Base-by-base conservation (phyloP, 495 filamentous ascomycete species). In the Amorphotheca resinae region DNA sequence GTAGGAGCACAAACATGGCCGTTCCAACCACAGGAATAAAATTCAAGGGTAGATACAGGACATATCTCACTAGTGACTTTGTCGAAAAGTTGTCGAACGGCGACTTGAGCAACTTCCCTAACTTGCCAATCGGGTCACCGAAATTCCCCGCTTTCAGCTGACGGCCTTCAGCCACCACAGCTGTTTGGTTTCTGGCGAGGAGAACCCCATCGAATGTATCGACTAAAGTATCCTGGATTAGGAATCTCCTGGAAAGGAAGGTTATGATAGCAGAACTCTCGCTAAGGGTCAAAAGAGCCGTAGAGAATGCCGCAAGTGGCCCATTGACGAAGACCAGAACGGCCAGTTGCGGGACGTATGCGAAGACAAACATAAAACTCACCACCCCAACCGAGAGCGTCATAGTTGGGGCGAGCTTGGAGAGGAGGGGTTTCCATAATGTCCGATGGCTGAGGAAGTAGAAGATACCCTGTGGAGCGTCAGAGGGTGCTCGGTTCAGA, bases 191-290 rank as follows among this genome's bases (percentile, higher is more conserved):
- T 30, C 65, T 65, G 7, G 71, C 63, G 0, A 88, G 46, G 8
- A 89, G 64, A 0, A 83, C 80, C 11, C 80, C 86, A 55, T 98
- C 91, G 50, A 98, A 98, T 2, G 85, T 91, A 57, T 98, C 88
- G 17, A 91, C 64, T 4, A 95, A 68, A 0, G 82, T 79, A 32
- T 86, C 84, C 40, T 83, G 75, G 17, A 93, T 70, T 42, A 95
- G 55, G 45, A 86, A 89, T 28, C 75, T 78, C 39, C 78, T 77
- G 14, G 82, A 77, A 25, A 95, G 53, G 32, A 87, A 53, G 30
- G 72, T 80, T 31, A 87, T 78, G 42, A 98, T 67, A 1, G 81
- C 80, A 0, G 85, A 82, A 55, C 76, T 80, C 57, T 98, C 89
- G 56, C 68, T 80, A 23, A 95, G 74, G 11, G 87, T 76, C 16